Base-by-base conservation (phyloP, 805 yeast species). In the Starmerella scarabaei region DNA sequence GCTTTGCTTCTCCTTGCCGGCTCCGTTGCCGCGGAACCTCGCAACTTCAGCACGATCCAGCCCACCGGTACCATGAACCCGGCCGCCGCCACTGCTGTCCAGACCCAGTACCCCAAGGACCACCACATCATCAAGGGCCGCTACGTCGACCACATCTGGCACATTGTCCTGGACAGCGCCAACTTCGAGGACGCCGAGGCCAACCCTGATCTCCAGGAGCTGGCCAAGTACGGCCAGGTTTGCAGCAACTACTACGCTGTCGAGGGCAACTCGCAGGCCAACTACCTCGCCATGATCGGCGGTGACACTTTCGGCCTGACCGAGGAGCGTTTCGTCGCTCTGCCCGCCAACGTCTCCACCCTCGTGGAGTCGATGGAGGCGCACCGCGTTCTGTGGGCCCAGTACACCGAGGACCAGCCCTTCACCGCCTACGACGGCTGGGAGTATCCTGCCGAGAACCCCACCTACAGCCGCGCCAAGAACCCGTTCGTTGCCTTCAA, bases 221-320 rank as follows among this genome's bases (percentile, higher is more conserved):
- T 70, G 39, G 66, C 67, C 21, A 41, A 59, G 48, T 53, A 65
- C 41, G 75, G 73, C 54, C 59, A 68, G 40, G 54, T 59, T 33
- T 59, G 71, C 50, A 61, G 58, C 56, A 71, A 71, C 64, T 69
- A 71, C 62, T 69, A 70, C 64, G 66, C 68, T 30, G 51, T 69
- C 27, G 66, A 72, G 38, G 72, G 68, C 52, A 73, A 74, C 42
- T 69, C 75, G 5, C 69, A 70, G 61, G 73, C 74, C 48, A 71
- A 71, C 59, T 69, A 69, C 53, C 51, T 69, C 40, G 70, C 69
- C 32, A 55, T 71, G 38, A 69, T 62, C 40, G 67, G 64, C 42
- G 75, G 75, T 49, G 73, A 68, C 54, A 66, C 69, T 55, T 68
- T 67, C 45, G 68, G 71, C 21, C 62, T 70, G 38, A 61, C 58